phyloP scores from a whole-genome alignment of 352 stramenopile genomes.

The Globisporangium nodosum region DNA sequence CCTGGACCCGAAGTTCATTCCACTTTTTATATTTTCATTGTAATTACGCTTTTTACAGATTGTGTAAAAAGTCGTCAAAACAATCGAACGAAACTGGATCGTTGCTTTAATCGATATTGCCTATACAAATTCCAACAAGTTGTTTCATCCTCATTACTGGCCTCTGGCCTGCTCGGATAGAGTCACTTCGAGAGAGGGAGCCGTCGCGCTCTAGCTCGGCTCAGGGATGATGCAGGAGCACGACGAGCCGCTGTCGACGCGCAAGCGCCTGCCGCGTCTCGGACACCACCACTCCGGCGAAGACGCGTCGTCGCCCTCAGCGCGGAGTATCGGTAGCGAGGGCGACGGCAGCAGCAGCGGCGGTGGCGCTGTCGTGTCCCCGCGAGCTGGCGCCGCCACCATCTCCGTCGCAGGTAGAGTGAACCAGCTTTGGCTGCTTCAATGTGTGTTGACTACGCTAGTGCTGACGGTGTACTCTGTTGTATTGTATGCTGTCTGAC shows the following conservation, averaged over 20 bases:
- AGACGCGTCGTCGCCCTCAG: neutral
- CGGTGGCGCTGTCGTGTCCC: neutral
- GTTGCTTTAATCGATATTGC: neutral
- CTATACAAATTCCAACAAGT: too few relatives aligned
- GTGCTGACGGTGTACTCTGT: neutral
- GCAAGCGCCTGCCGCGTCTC: slow-evolving; percentile 22
- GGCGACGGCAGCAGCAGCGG: neutral
- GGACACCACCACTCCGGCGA: slow-evolving; percentile 1
- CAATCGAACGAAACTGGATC: too few relatives aligned
- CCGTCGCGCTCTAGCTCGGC: neutral
- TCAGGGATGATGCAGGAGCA: slow-evolving; percentile 20
- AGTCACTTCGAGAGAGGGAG: neutral
- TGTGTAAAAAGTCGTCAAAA: too few relatives aligned
- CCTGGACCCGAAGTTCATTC: too few relatives aligned
- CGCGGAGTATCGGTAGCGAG: neutral
- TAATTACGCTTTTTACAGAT: too few relatives aligned
- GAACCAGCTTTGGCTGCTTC: too few relatives aligned
- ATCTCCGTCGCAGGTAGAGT: neutral
- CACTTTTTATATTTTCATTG: too few relatives aligned
- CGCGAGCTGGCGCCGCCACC: too few relatives aligned
- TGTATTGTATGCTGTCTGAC: neutral
- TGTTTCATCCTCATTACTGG: too few relatives aligned
- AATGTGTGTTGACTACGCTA: neutral
- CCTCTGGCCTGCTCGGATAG: too few relatives aligned
- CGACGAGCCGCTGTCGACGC: slow-evolving; percentile 13